These are phyloP conservation scores for Auriculariales sp. DNA, from an alignment of 768 basidiomycete genomes.

Conservation along the genomic window DNA sequence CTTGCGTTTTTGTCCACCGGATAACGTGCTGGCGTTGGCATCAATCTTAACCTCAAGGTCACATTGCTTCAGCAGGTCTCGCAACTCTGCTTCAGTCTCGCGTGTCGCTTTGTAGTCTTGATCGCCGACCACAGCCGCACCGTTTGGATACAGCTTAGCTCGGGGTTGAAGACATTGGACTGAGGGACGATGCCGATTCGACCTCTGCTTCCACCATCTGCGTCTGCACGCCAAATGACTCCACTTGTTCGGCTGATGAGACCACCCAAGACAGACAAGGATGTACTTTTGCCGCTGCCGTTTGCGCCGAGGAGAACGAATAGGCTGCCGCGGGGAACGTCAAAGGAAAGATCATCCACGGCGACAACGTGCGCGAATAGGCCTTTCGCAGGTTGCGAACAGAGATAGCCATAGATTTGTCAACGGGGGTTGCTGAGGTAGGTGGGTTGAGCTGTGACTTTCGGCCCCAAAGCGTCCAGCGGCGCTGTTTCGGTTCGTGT, in stretches of 20 bases:
- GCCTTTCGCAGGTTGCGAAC: slow-evolving; percentile 45
- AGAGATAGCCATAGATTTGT: slow-evolving; percentile 36
- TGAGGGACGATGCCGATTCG: slow-evolving; percentile 67
- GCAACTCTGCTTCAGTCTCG: slow-evolving; percentile 37
- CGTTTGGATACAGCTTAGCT: slow-evolving; percentile 60
- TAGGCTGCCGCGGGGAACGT: slow-evolving; percentile 60
- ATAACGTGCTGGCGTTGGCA: slow-evolving; percentile 48
- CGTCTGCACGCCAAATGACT: slow-evolving; percentile 22
- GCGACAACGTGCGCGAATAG: slow-evolving; percentile 45
- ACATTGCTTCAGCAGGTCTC: slow-evolving; percentile 53
- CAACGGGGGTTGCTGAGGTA: slow-evolving; percentile 20
- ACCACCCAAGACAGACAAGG: slow-evolving; percentile 50
- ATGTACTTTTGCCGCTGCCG: slow-evolving; percentile 67
- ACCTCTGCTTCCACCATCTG: too few species aligned
- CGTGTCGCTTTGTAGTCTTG: slow-evolving; percentile 50
- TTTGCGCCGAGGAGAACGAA: slow-evolving; percentile 66
- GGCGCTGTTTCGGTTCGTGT: slow-evolving; percentile 17
- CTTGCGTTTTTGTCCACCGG: slow-evolving; percentile 74
- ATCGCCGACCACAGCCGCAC: slow-evolving; percentile 60
- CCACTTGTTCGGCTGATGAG: slow-evolving; percentile 47
- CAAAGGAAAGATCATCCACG: slow-evolving; percentile 47
- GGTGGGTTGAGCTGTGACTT: background rate
- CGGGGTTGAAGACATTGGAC: slow-evolving; percentile 71
- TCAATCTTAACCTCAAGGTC: slow-evolving; percentile 58
- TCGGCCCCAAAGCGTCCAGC: background rate